Evolutionary conservation across 139 green algal genomes (phyloP).

Genomic region (Spirogloea muscicola): DNA sequence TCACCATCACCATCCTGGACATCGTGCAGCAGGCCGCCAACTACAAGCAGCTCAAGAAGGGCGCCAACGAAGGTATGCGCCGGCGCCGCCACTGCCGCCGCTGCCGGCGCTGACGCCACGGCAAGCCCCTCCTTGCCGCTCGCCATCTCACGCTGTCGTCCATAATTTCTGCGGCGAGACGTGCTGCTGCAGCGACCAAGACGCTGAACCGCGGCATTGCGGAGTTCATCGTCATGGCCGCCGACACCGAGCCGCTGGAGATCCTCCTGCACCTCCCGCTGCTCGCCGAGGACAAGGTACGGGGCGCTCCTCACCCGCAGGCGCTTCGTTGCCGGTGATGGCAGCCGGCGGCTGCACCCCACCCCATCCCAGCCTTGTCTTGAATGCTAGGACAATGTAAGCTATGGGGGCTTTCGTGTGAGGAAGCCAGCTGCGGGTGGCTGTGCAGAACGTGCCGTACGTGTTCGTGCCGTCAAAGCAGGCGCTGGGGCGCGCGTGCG

Average conservation of each 20-base stretch:
- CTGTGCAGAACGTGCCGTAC: constrained; percentile 94
- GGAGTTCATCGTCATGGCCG: constrained; percentile 97
- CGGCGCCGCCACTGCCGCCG: too few species aligned
- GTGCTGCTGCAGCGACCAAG: constrained; percentile 54
- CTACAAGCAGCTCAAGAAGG: constrained; percentile 99
- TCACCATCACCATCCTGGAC: constrained; percentile 97
- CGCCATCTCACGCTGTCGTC: too few species aligned
- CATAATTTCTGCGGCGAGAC: too few species aligned
- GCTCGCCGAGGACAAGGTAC: constrained; percentile 96
- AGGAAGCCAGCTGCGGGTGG: too few species aligned
- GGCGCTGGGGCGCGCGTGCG: constrained; percentile 91
- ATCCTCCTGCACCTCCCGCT: constrained; percentile 98
- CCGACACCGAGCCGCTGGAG: constrained; percentile 97
- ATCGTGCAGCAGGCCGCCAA: constrained; percentile 97
- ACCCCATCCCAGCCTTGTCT: too few species aligned
- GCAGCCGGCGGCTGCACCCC: too few species aligned
- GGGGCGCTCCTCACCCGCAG: too few species aligned
- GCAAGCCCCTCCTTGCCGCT: too few species aligned
- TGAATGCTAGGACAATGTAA: too few species aligned
- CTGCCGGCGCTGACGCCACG: too few species aligned
- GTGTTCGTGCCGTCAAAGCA: constrained; percentile 96
- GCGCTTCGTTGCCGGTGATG: too few species aligned
- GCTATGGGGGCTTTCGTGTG: too few species aligned
- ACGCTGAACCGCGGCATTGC: constrained; percentile 78
- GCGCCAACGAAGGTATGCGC: constrained; percentile 89